Evolutionary conservation across 768 basidiomycete species (phyloP).

Genomic region (Pleurotus cornucopiae): DNA sequence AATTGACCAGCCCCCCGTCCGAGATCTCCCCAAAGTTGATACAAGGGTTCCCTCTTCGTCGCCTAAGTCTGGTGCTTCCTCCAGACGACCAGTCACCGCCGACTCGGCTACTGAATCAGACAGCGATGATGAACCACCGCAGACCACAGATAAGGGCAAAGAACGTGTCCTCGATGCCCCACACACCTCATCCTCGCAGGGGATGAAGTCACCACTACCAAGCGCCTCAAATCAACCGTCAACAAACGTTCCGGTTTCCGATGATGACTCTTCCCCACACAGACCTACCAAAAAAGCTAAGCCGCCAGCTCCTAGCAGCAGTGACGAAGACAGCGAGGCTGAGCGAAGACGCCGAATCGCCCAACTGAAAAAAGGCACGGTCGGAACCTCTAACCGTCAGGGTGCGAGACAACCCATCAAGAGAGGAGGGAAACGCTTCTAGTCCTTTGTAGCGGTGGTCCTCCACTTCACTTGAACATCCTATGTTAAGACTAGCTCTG

Average conservation of each 20-base stretch:
- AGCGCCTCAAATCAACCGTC: slow-evolving; percentile 5
- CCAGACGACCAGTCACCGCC: slow-evolving; percentile 11
- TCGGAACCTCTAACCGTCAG: slow-evolving; percentile 27
- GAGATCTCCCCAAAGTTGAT: background rate
- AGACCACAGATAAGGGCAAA: slow-evolving; percentile 17
- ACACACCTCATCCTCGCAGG: slow-evolving; percentile 12
- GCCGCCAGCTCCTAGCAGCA: slow-evolving; percentile 31
- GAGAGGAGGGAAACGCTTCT: slow-evolving; percentile 74
- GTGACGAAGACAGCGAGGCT: slow-evolving; percentile 58
- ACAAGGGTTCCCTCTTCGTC: background rate
- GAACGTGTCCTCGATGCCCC: slow-evolving; percentile 12
- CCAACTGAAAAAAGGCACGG: slow-evolving; percentile 34
- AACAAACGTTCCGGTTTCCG: slow-evolving; percentile 28
- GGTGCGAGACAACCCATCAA: slow-evolving; percentile 72
- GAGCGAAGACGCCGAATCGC: slow-evolving; percentile 40
- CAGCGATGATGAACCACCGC: slow-evolving; percentile 21
- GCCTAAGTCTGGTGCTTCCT: background rate
- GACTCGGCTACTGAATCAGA: slow-evolving; percentile 50
- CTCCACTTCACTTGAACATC: background rate
- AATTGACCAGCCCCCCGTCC: background rate
- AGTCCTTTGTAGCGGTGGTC: slow-evolving; percentile 10
- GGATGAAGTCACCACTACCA: slow-evolving; percentile 1
- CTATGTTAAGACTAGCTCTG: slow-evolving; percentile 6
- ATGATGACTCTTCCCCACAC: slow-evolving; percentile 51
- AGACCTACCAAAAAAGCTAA: slow-evolving; percentile 50